A percentile compares a stretch with the other conserved stretches of the same genome.
phyloP scores from a whole-genome alignment of 2,329 filamentous ascomycete genomes.

The Diaporthe destruens region DNA sequence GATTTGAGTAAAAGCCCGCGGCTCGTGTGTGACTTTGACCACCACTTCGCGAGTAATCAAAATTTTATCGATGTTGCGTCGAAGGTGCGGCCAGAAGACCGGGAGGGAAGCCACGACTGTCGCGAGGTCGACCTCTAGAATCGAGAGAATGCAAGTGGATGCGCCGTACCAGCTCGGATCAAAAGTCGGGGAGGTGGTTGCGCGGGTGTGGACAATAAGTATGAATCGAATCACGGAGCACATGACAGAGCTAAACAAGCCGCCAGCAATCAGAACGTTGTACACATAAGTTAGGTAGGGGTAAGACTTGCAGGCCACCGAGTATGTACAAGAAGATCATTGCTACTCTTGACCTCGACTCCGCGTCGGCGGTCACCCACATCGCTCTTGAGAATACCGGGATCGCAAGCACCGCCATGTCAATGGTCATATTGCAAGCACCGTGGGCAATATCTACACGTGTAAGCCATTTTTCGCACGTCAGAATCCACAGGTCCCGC shows the following conservation, averaged over 20 bases:
- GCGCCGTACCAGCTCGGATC: constrained; percentile 49
- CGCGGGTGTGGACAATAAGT: constrained; percentile 43
- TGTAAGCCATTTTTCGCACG: not conserved
- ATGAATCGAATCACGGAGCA: constrained; percentile 46
- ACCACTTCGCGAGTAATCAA: constrained; percentile 47
- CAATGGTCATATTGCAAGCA: constrained; percentile 38
- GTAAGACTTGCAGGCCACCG: constrained; percentile 41
- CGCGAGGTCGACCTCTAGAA: constrained; percentile 48
- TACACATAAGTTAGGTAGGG: not conserved
- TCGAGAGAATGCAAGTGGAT: constrained; percentile 44
- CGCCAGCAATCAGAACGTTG: not conserved
- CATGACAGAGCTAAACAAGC: constrained; percentile 42
- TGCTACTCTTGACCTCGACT: constrained; percentile 30
- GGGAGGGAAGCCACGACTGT: constrained; percentile 47
- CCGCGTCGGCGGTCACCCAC: constrained; percentile 35
- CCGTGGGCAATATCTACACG: constrained; percentile 24
- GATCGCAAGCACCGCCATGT: constrained; percentile 37
- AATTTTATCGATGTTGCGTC: constrained; percentile 45
- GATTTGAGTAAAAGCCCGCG: constrained; percentile 32
- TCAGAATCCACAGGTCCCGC: not conserved
- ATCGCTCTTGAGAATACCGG: constrained; percentile 37
- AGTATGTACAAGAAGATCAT: constrained; percentile 35
- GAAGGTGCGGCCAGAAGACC: constrained; percentile 49
- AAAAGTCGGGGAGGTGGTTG: constrained; percentile 43
- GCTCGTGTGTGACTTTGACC: constrained; percentile 42